Percentiles rank a stretch among this genome's conserved stretches.
phyloP scores from a whole-genome alignment of 306 rosid genomes.

The Leucaena leucocephala region DNA sequence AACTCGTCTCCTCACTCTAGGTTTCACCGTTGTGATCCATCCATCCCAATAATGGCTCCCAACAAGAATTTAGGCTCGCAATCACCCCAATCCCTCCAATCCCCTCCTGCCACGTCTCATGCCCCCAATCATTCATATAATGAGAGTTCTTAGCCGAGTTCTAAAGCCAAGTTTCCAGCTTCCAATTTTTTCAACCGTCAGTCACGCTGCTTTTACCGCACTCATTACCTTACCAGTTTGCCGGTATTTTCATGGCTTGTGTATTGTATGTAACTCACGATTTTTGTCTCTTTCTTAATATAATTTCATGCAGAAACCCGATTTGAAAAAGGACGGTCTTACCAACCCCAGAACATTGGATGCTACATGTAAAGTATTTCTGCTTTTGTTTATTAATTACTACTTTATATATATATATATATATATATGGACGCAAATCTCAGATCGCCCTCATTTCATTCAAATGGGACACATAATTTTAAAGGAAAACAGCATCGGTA shows the following conservation, averaged over 20 bases:
- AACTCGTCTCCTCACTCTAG: constrained; percentile 37
- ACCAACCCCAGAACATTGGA: constrained; percentile 26
- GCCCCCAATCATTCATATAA: not conserved
- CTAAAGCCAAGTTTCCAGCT: not conserved
- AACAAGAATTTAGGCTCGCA: constrained; percentile 27
- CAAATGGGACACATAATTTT: constrained; percentile 25
- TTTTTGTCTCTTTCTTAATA: not conserved
- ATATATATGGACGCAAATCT: constrained; percentile 29
- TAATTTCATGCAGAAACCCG: not conserved
- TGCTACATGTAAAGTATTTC: constrained; percentile 20
- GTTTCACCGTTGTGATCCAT: constrained; percentile 35
- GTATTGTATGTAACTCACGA: not conserved
- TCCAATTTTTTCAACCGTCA: not conserved
- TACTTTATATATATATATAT: not conserved
- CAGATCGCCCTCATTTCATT: constrained; percentile 40
- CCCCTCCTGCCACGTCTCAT: not conserved
- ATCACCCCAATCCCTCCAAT: constrained; percentile 15
- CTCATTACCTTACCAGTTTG: not conserved
- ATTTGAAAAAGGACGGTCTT: not conserved
- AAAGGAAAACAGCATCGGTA: not conserved
- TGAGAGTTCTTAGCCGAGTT: not conserved
- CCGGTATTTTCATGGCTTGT: not conserved
- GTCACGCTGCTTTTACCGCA: not conserved
- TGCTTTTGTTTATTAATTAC: constrained; percentile 4
- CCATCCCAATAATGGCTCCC: constrained; percentile 33